Conservation (phyloP, 257 asterid species). For the Fraxinus cuspidata region DNA sequence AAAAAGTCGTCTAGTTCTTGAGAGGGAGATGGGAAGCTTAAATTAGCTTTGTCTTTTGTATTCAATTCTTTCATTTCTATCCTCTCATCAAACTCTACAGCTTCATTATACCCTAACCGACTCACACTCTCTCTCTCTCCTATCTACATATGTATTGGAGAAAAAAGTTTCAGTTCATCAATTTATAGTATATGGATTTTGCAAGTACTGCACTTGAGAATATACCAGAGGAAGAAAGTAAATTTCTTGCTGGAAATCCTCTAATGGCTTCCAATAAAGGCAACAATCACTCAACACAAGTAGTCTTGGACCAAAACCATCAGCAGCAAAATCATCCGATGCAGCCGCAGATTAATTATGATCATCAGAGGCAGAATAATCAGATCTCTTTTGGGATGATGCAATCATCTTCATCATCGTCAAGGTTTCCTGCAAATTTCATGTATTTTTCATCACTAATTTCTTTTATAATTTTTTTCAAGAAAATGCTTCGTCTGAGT, state of each 20-base stretch:
- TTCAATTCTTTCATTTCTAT: conserved; percentile 43
- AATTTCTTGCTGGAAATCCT: conserved; percentile 13
- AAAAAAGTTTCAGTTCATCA: conserved; percentile 1
- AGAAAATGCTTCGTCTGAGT: neutral
- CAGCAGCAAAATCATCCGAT: conserved; percentile 24
- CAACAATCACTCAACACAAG: conserved; percentile 7
- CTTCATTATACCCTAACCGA: conserved; percentile 39
- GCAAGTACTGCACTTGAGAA: conserved; percentile 9
- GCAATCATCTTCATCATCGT: conserved; percentile 53
- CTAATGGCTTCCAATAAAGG: conserved; percentile 41
- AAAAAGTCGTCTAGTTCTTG: conserved; percentile 41
- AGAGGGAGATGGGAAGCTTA: conserved; percentile 48
- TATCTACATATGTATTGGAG: conserved; percentile 25
- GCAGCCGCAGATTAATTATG: conserved; percentile 26
- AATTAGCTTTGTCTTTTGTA: conserved; percentile 51
- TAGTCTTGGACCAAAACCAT: conserved; percentile 5
- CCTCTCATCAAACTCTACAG: conserved; percentile 28
- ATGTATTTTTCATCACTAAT: neutral
- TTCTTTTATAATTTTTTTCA: neutral
- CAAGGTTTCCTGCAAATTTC: conserved; percentile 35
- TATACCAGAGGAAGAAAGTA: conserved; percentile 7
- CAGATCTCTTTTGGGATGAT: conserved; percentile 74
- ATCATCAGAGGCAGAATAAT: conserved; percentile 36
- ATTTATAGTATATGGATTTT: conserved; percentile 21
- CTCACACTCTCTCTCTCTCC: conserved; percentile 30